Evolutionary conservation across 441 rosid species (phyloP), one percentile per base, ranked within the genome.

Genomic region (Dalechampia spathulata): DNA sequence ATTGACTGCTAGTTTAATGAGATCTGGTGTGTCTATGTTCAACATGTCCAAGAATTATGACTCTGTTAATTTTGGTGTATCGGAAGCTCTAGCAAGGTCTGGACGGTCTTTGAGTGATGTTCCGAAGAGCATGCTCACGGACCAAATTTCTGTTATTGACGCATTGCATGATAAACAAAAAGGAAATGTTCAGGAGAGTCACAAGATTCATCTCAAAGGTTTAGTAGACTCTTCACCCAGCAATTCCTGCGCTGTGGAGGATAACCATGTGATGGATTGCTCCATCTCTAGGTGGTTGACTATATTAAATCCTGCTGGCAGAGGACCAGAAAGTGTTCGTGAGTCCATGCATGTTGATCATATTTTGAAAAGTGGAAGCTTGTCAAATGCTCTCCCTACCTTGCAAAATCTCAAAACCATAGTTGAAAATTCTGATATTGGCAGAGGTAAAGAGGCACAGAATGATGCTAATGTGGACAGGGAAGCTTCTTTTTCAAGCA

Each of bases 1-100:
- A n/a, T 69, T 71, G 51, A 51, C 78, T 58, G 68, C 81, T 55
- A 72, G 72, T 74, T 65, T 69, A 73, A 64, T 66, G 62, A 78
- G 71, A 39, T 65, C 72, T 68, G 63, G 75, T 54, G 55, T 52
- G 52, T 23, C 73, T 64, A 40, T 46, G 51, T 52, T 66, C 63
- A 67, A 55, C 60, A 48, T 46, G 48, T 40, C 63, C 32, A 63
- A 27, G 61, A 44, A 60, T 63, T n/a, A n/a, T n/a, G n/a, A n/a
- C n/a, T 61, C 75, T 60, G 69, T 61, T 54, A 36, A 70, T 59
- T 61, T 34, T 59, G 61, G 64, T 44, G 60, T 64, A 60, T 62
- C 63, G 43, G 69, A 63, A 60, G 71, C 63, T 57, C 55, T 55
- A 44, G 60, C 64, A 32, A 64, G 67, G 50, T 61, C 67, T 34